Conservation (phyloP, 768 basidiomycete species). For the Zangia roseola region DNA sequence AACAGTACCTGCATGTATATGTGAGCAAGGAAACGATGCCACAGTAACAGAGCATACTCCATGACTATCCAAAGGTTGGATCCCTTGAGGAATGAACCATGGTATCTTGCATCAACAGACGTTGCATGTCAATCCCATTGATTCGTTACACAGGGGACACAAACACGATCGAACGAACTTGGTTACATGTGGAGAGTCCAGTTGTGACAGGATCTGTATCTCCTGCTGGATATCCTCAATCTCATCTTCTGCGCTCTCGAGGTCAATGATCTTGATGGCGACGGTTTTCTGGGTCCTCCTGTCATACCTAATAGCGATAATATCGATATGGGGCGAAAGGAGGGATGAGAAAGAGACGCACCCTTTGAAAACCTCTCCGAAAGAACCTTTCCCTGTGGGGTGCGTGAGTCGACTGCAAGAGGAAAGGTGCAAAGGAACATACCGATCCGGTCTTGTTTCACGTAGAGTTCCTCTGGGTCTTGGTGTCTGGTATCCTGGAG, state of each 20-base stretch:
- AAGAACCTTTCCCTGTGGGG: conserved; percentile 87
- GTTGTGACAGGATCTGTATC: conserved; percentile 94
- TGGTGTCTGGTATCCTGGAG: conserved; percentile 63
- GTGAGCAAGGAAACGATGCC: conserved; percentile 9
- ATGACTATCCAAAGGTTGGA: conserved; percentile 99
- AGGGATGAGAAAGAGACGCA: conserved; percentile 34
- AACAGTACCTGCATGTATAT: conserved; percentile 71
- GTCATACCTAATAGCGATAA: conserved; percentile 64
- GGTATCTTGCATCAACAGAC: conserved; percentile 59
- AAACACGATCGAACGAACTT: conserved; percentile 58
- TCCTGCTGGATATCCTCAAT: conserved; percentile 99
- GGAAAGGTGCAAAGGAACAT: conserved; percentile 21
- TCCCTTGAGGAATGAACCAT: conserved; percentile 94
- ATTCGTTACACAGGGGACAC: conserved; percentile 27
- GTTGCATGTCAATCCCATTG: conserved; percentile 31
- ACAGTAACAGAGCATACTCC: conserved; percentile 58
- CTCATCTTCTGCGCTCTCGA: conserved; percentile 98
- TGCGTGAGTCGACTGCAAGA: conserved; percentile 18
- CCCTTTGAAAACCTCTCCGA: conserved; percentile 99
- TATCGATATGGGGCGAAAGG: conserved; percentile 7
- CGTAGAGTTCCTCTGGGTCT: conserved; percentile 97
- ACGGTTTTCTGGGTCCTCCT: conserved; percentile 95
- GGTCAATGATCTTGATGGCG: conserved; percentile 99
- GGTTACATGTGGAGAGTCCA: conserved; percentile 95
- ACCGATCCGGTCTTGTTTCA: conserved; percentile 98